A percentile compares a stretch with the other conserved stretches of the same genome.
phyloP scores from a whole-genome alignment of 352 stramenopile genomes.

The Globisporangium megalacanthum region DNA sequence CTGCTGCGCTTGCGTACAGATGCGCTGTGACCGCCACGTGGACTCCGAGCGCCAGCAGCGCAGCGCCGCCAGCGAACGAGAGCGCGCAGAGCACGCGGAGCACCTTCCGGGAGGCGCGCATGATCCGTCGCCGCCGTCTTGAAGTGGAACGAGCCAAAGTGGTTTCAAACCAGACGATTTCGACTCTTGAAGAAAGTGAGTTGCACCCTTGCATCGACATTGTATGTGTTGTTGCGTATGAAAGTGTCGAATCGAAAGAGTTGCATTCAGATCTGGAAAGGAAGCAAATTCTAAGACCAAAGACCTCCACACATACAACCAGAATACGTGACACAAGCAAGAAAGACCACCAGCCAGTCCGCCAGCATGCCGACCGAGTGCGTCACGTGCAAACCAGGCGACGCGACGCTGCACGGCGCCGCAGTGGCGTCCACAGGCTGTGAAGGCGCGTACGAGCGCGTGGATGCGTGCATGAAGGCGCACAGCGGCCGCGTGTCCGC shows the following conservation, averaged over 20 bases:
- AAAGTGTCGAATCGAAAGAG: no score
- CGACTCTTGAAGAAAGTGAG: no score
- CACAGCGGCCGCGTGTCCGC: constrained; percentile 70
- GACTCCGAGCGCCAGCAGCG: constrained; percentile 46
- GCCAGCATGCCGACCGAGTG: constrained; percentile 56
- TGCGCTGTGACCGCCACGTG: constrained; percentile 43
- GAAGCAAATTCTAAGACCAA: background rate
- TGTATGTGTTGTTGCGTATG: no score
- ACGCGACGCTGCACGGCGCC: constrained; percentile 61
- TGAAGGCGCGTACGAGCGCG: constrained; percentile 51
- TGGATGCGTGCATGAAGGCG: constrained; percentile 82
- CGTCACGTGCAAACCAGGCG: constrained; percentile 62
- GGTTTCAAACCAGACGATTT: no score
- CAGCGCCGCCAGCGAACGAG: constrained; percentile 39
- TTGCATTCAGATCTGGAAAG: no score
- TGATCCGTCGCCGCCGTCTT: constrained; percentile 10
- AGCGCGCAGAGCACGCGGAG: constrained; percentile 58
- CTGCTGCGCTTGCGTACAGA: constrained; percentile 45
- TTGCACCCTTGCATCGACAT: no score
- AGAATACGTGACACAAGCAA: background rate
- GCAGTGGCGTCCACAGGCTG: constrained; percentile 68
- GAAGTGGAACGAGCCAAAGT: background rate
- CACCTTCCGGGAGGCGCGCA: constrained; percentile 59
- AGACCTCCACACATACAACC: background rate
- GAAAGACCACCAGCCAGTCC: background rate